Conservation (phyloP, 176 grass and related monocot species). For the Phyllostachys edulis region DNA sequence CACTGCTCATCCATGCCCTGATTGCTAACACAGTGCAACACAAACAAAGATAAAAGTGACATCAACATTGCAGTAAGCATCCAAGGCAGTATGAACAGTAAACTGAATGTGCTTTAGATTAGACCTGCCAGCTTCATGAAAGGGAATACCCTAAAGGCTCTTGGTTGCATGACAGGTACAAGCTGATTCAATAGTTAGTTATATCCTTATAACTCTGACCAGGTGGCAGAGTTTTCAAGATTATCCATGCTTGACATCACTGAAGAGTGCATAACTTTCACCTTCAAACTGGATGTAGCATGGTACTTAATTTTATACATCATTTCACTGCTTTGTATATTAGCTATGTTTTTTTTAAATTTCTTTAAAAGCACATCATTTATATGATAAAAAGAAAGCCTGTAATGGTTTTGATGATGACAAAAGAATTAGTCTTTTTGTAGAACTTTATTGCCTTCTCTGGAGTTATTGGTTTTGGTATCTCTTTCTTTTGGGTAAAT, state of each 20-base stretch:
- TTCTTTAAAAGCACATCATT: background rate
- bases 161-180: too few species aligned
- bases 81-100: too few species aligned
- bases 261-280: conserved; percentile 65
- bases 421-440: background rate
- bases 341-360: background rate
- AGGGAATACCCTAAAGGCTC: too few species aligned
- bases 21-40: too few species aligned
- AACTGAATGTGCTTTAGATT: too few species aligned
- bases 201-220: background rate
- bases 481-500: background rate
- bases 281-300: conserved; percentile 82
- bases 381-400: background rate
- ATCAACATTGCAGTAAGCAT: too few species aligned
- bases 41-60: too few species aligned
- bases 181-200: too few species aligned
- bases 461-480: background rate
- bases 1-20: too few species aligned
- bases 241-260: conserved; percentile 46
- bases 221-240: conserved; percentile 55
- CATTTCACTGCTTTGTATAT: background rate
- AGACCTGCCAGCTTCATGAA: too few species aligned
- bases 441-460: background rate
- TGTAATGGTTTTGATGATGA: background rate
- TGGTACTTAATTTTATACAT: conserved; percentile 44